Evolutionary conservation across 176 grass and related monocot genomes (phyloP).

Genomic region (Eremochloa ophiuroides): DNA sequence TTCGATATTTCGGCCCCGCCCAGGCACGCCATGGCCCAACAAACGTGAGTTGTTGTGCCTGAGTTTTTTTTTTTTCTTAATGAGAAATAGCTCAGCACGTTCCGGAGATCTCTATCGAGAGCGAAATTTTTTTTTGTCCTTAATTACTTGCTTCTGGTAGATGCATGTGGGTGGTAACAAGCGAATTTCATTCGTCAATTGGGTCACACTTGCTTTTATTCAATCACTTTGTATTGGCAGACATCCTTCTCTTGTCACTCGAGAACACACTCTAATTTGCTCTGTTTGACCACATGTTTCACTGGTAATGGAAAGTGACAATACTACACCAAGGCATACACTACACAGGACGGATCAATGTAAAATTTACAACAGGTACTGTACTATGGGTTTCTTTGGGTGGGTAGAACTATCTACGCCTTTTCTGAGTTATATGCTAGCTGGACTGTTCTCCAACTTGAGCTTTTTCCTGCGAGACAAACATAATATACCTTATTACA

Average conservation of each 20-base stretch:
- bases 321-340: neutral
- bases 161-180: too few relatives aligned
- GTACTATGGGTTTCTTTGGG: neutral
- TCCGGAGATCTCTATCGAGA: too few relatives aligned
- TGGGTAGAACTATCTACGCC: neutral
- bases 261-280: neutral
- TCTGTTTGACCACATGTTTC: neutral
- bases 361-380: neutral
- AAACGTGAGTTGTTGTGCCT: too few relatives aligned
- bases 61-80: too few relatives aligned
- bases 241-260: neutral
- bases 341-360: neutral
- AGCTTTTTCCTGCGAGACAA: slow-evolving; percentile 13
- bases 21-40: too few relatives aligned
- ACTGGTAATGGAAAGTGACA: neutral
- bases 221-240: neutral
- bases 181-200: neutral
- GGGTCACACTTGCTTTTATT: neutral
- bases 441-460: slow-evolving; percentile 2
- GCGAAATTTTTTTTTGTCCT: too few relatives aligned
- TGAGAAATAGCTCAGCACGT: too few relatives aligned
- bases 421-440: neutral
- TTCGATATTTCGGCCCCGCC: too few relatives aligned
- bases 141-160: too few relatives aligned
- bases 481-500: neutral